Evolutionary conservation across 441 rosid genomes (phyloP).

Genomic region (Mallotus japonicus): DNA sequence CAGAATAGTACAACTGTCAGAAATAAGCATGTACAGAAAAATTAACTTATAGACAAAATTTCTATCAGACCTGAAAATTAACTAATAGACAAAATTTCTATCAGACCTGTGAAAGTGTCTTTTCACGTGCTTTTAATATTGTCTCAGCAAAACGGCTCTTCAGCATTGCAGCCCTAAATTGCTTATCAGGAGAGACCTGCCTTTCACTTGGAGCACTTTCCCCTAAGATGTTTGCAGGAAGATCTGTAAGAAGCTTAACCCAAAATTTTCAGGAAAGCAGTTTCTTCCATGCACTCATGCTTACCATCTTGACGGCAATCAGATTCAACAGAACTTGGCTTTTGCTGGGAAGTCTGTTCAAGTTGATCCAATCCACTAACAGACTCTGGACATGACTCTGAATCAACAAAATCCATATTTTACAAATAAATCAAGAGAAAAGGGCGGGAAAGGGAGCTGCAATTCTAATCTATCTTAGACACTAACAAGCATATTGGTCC

Average conservation of each 20-base stretch:
- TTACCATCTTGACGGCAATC: slow-evolving; percentile 68
- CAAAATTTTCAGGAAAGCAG: slow-evolving; percentile 33
- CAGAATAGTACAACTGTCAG: neutral
- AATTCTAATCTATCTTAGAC: neutral
- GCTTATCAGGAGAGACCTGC: slow-evolving; percentile 79
- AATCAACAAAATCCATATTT: neutral
- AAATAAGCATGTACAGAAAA: neutral
- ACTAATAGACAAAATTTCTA: neutral
- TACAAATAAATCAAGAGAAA: slow-evolving; percentile 5
- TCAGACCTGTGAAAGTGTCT: slow-evolving; percentile 68
- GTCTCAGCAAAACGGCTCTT: slow-evolving; percentile 83
- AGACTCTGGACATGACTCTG: slow-evolving; percentile 41
- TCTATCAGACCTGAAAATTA: no score
- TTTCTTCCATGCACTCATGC: slow-evolving; percentile 44
- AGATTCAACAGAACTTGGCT: slow-evolving; percentile 40
- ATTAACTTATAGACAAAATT: no score
- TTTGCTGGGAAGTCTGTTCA: slow-evolving; percentile 44
- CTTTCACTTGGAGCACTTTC: slow-evolving; percentile 65
- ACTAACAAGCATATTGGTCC: neutral
- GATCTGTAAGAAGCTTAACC: slow-evolving; percentile 36
- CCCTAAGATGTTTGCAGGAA: slow-evolving; percentile 52
- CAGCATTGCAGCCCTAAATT: slow-evolving; percentile 65
- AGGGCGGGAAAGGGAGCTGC: neutral
- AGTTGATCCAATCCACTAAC: slow-evolving; percentile 38
- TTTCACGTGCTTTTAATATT: slow-evolving; percentile 82